A percentile compares a stretch with the other conserved stretches of the same genome.
phyloP scores from a whole-genome alignment of 1,139 yeast species.

The Debaryomycetaceae sp. region DNA sequence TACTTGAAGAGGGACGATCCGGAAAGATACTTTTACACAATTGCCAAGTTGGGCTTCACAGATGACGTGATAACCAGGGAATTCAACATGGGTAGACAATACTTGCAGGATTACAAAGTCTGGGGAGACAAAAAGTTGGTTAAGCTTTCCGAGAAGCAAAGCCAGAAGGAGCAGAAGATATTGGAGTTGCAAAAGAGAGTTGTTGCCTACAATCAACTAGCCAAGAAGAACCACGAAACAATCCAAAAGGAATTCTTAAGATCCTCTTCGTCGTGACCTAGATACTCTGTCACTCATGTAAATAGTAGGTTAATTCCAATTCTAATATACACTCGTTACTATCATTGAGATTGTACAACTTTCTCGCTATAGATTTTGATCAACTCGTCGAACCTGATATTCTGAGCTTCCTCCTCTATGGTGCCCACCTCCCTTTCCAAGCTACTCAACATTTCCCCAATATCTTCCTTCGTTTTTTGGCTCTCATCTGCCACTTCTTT shows the following conservation, averaged over 20 bases:
- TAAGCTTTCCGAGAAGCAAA: conserved; percentile 41
- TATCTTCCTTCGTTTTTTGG: conserved; percentile 17
- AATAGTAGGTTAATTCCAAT: conserved; percentile 1
- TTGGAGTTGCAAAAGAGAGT: conserved; percentile 42
- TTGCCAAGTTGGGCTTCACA: conserved; percentile 81
- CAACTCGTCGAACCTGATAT: conserved; percentile 21
- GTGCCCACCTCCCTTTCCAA: conserved; percentile 29
- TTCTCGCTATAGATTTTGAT: conserved; percentile 9
- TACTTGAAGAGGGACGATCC: conserved; percentile 80
- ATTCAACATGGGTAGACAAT: conserved; percentile 79
- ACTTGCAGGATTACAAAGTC: conserved; percentile 80
- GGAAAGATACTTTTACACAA: conserved; percentile 77
- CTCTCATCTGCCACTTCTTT: conserved; percentile 19
- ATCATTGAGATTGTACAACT: neutral
- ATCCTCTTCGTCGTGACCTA: conserved; percentile 1
- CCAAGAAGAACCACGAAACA: conserved; percentile 34
- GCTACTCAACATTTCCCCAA: conserved; percentile 19
- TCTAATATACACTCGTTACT: conserved; percentile 1
- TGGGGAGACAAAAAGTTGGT: conserved; percentile 62
- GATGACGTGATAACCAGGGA: conserved; percentile 77
- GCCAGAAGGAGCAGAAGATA: conserved; percentile 31
- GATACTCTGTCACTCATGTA: conserved; percentile 3
- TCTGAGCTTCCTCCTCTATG: conserved; percentile 19
- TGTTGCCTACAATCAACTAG: conserved; percentile 36
- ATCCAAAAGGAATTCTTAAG: conserved; percentile 9